Evolutionary conservation across 495 filamentous ascomycete species (phyloP), one percentile per base, ranked within the genome.

Genomic region (Tuber borchii): DNA sequence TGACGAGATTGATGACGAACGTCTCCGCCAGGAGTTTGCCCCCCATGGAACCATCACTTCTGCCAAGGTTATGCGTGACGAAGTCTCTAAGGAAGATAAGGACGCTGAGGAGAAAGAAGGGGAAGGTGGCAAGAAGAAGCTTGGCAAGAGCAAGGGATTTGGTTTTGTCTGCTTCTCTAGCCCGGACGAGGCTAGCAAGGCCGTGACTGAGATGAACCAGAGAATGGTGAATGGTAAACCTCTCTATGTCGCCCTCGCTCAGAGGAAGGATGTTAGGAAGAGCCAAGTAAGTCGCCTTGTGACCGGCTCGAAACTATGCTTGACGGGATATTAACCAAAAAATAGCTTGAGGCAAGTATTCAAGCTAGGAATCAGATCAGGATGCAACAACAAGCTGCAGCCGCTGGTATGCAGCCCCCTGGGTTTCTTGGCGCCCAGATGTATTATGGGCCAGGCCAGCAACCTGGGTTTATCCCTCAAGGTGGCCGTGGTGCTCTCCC

Each of bases 131-230:
- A 86, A 85, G 74, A 92, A 91, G 86, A 86, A 88, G 74, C 87
- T 97, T 43, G 95, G 95, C 79, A 98, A 98, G 92, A 97, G 93
- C 90, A 98, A 97, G 87, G 95, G 95, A 82, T 99, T 99, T 83
- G 96, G 95, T 80, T 99, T 99, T 85, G 96, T 99, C 81, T 99
- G 95, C 92, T 99, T 99, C 88, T 93, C 90, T 88, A 97, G 95
- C 88, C 94, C 96, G 70, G 96, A 98, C 79, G 95, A 99, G 86
- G 96, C 95, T 79, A 97, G 93, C 86, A 98, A 98, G 90, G 95
- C 95, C 81, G 95, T 98, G 73, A 93, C 93, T 73, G 96, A 98
- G 84, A 97, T 97, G 92, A 98, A 98, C 87, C 95, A 97, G 87
- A 92, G 94, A 84, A 99, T 99, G 96, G 87, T 98, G 80, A 92